Conservation (phyloP, 768 basidiomycete genomes). For the Cubamyces lactineus region DNA sequence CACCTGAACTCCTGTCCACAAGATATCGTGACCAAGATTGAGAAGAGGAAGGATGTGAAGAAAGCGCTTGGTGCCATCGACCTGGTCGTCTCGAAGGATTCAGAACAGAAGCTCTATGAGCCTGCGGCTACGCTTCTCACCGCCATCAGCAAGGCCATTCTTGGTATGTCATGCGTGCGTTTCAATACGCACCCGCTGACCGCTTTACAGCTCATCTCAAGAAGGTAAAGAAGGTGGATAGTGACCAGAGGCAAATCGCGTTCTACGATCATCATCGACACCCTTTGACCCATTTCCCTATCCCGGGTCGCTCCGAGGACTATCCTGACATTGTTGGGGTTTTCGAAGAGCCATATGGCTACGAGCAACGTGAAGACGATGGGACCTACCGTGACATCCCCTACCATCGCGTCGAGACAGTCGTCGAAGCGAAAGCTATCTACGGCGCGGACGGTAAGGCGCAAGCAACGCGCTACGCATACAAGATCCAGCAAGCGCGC, state of each 20-base stretch:
- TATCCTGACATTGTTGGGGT: not conserved
- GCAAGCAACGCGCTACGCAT: not conserved
- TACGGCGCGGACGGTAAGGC: not conserved
- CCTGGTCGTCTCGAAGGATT: too few relatives aligned
- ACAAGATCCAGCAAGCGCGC: conserved; percentile 7
- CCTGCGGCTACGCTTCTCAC: too few relatives aligned
- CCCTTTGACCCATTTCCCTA: not conserved
- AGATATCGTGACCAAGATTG: too few relatives aligned
- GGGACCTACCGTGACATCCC: not conserved
- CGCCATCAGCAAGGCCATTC: too few relatives aligned
- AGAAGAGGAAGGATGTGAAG: too few relatives aligned
- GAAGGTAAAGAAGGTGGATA: too few relatives aligned
- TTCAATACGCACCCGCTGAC: too few relatives aligned
- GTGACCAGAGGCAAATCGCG: not conserved
- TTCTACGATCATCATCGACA: conserved; percentile 4
- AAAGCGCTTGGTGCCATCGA: too few relatives aligned
- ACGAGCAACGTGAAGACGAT: not conserved
- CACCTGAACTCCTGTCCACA: too few relatives aligned
- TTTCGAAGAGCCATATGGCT: not conserved
- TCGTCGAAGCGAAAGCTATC: conserved; percentile 3
- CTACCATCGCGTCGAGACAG: not conserved
- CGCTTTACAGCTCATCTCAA: too few relatives aligned
- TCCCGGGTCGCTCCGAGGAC: not conserved
- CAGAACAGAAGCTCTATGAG: too few relatives aligned
- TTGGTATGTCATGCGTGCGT: too few relatives aligned